These are phyloP conservation scores for Xylariales sp. DNA, from an alignment of 2,329 filamentous ascomycete genomes.

Conservation along the genomic window DNA sequence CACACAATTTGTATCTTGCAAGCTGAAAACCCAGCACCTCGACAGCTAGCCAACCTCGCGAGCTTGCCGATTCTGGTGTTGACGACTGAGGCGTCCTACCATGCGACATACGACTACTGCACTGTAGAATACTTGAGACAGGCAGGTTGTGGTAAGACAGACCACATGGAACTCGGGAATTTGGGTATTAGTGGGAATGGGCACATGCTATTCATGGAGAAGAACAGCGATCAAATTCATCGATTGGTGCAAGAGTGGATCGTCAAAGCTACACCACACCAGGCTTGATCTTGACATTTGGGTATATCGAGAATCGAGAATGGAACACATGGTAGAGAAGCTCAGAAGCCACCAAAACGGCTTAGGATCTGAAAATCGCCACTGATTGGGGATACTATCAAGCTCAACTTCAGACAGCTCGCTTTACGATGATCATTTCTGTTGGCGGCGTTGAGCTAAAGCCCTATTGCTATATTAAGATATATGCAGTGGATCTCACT, in stretches of 20 bases:
- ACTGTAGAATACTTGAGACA: slow-evolving; percentile 36
- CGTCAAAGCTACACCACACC: no score
- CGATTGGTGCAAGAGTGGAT: background rate
- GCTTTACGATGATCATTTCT: no score
- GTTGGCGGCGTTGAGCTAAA: no score
- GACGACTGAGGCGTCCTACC: slow-evolving; percentile 39
- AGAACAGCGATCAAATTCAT: slow-evolving; percentile 38
- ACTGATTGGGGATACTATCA: no score
- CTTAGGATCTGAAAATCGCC: no score
- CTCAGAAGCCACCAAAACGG: no score
- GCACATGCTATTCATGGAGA: slow-evolving; percentile 45
- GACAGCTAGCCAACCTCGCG: slow-evolving; percentile 31
- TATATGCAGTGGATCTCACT: no score
- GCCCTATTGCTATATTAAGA: no score
- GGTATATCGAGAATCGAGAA: no score
- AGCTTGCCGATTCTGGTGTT: slow-evolving; percentile 32
- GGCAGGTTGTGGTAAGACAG: slow-evolving; percentile 31
- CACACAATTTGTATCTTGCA: slow-evolving; percentile 30
- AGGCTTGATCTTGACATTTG: no score
- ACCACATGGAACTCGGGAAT: slow-evolving; percentile 32
- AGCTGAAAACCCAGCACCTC: slow-evolving; percentile 27
- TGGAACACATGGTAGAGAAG: no score
- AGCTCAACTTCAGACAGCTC: no score
- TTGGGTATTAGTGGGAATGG: slow-evolving; percentile 39
- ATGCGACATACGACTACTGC: slow-evolving; percentile 41